Conservation (phyloP, 169 alveolate genomes). For the Cryptosporidium xiaoi region DNA sequence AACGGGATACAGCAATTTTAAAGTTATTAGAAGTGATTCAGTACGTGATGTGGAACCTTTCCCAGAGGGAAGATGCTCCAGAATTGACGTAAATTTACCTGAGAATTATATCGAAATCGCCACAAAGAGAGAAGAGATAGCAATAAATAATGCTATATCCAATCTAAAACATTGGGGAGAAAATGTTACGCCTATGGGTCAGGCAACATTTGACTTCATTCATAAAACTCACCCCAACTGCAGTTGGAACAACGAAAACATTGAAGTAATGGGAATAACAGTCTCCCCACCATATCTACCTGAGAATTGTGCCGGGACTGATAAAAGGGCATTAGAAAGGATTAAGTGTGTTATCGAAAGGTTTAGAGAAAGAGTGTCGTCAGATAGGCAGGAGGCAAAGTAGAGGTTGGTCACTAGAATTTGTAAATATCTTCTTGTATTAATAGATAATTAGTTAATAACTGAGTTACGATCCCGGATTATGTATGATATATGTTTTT, state of each 20-base stretch:
- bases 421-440: not conserved
- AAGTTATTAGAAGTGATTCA: constrained; percentile 38
- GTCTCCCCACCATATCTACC: constrained; percentile 73
- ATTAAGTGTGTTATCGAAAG: constrained; percentile 53
- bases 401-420: not conserved
- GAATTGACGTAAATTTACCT: constrained; percentile 29
- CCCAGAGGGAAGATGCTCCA: constrained; percentile 11
- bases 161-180: constrained; percentile 53
- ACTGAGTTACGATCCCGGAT: no score
- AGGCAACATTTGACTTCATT: constrained; percentile 66
- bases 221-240: constrained; percentile 73
- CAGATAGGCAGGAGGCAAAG: not conserved
- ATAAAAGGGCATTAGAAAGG: constrained; percentile 61
- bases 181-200: constrained; percentile 71
- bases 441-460: not conserved
- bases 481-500: no score
- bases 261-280: constrained; percentile 70
- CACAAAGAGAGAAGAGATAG: constrained; percentile 51
- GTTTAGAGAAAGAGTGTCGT: constrained; percentile 49
- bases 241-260: constrained; percentile 44
- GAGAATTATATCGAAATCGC: constrained; percentile 37
- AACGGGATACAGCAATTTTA: constrained; percentile 48
- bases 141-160: constrained; percentile 13
- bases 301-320: constrained; percentile 57
- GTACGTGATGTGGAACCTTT: constrained; percentile 32